Conservation (phyloP, 2,329 filamentous ascomycete species). For the Lecanicillium sp. region DNA sequence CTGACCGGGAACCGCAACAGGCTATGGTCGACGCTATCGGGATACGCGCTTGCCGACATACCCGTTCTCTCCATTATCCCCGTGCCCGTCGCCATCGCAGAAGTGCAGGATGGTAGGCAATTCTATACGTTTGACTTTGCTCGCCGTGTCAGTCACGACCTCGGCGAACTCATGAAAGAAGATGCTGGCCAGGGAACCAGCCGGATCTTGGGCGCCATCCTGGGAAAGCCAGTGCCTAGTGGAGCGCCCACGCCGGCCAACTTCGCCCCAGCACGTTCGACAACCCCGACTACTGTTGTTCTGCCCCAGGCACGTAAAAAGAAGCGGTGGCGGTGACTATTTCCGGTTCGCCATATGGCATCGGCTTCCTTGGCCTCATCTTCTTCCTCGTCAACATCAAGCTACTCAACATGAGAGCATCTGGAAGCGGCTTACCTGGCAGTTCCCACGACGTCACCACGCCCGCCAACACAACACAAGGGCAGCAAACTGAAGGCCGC, state of each 20-base stretch:
- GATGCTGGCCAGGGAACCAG: slow-evolving; percentile 15
- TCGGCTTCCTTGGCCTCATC: not conserved
- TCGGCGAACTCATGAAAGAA: slow-evolving; percentile 13
- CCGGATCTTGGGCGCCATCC: slow-evolving; percentile 12
- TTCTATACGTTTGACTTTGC: slow-evolving; percentile 23
- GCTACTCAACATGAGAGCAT: too few species aligned
- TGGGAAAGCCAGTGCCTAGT: slow-evolving; percentile 8
- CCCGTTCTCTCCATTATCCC: slow-evolving; percentile 23
- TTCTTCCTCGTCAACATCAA: too few species aligned
- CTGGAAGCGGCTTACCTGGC: too few species aligned
- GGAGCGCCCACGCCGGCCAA: not conserved
- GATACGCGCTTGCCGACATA: slow-evolving; percentile 23
- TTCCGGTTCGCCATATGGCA: slow-evolving; percentile 1
- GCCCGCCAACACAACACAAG: too few species aligned
- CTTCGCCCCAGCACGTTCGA: slow-evolving; percentile 8
- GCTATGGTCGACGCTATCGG: slow-evolving; percentile 17
- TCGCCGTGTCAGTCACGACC: slow-evolving; percentile 20
- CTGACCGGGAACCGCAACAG: too few species aligned
- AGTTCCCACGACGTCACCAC: too few species aligned
- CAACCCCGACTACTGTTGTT: slow-evolving; percentile 7
- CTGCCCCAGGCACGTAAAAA: slow-evolving; percentile 8
- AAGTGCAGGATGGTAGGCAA: slow-evolving; percentile 23
- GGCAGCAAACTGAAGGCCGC: too few species aligned
- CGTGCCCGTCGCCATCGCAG: slow-evolving; percentile 20
- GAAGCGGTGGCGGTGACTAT: slow-evolving; percentile 9